Conservation (phyloP, 2,329 filamentous ascomycete species). For the Diaporthe citrichinensis region DNA sequence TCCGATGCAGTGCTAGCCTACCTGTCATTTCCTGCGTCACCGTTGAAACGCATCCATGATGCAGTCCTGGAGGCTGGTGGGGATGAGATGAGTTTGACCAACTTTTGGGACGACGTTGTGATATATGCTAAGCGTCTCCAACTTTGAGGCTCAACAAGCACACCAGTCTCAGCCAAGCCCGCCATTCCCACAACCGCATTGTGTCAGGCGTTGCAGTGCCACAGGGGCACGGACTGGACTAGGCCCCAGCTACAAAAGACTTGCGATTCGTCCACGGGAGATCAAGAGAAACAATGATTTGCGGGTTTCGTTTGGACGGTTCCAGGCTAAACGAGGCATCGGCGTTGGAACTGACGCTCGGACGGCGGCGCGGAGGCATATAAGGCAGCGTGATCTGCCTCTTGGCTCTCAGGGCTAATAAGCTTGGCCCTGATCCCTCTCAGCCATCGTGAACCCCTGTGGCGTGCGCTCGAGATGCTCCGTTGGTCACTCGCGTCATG, state of each 20-base stretch:
- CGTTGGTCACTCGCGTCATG: not conserved
- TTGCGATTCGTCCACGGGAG: conserved; percentile 15
- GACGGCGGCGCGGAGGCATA: not conserved
- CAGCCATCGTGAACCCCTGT: not conserved
- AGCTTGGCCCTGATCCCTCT: not conserved
- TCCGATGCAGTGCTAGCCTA: not conserved
- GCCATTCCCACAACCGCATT: not conserved
- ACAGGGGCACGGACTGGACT: not conserved
- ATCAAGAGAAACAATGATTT: conserved; percentile 21
- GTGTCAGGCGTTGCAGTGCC: conserved; percentile 3
- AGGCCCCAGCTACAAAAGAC: not conserved
- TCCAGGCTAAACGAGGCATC: not conserved
- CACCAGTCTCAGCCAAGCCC: conserved; percentile 28
- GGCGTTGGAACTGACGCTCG: conserved; percentile 8
- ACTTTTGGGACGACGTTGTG: conserved; percentile 2
- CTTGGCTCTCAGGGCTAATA: conserved; percentile 9
- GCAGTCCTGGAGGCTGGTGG: not conserved
- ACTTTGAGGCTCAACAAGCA: not conserved
- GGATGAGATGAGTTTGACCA: conserved; percentile 23
- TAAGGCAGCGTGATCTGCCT: conserved; percentile 21
- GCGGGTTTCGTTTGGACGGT: not conserved
- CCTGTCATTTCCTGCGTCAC: not conserved
- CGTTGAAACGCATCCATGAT: not conserved
- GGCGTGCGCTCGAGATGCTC: not conserved
- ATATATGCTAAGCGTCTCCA: not conserved